These are phyloP conservation scores for Schoenoplectus triqueter DNA, from an alignment of 202 grass and related monocot species.

Conservation along the genomic window DNA sequence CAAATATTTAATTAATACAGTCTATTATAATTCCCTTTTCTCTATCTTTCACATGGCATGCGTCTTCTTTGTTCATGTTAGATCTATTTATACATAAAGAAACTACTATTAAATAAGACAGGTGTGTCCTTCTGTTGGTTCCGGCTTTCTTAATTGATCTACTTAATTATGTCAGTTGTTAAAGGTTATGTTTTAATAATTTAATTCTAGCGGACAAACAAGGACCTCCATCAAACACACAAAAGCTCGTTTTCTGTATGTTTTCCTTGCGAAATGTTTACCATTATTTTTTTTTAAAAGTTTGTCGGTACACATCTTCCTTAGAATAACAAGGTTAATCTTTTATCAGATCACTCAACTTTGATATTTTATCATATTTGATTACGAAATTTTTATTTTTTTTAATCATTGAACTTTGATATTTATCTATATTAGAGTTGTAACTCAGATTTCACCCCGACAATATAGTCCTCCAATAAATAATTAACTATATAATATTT, in stretches of 20 bases:
- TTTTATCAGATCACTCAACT: too few relatives aligned
- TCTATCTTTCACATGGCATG: constrained; percentile 12
- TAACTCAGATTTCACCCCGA: too few relatives aligned
- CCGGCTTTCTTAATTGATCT: constrained; percentile 2
- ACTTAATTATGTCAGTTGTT: constrained; percentile 11
- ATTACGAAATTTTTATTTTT: too few relatives aligned
- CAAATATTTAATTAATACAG: background rate
- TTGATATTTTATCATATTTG: too few relatives aligned
- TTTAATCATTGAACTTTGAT: background rate
- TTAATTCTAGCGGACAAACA: constrained; percentile 25
- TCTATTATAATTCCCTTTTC: constrained; percentile 29
- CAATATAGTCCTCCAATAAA: too few relatives aligned
- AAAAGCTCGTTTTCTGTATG: background rate
- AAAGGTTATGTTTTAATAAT: background rate
- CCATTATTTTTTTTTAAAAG: background rate
- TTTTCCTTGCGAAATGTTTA: background rate
- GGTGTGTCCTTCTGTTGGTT: background rate
- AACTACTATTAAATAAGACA: background rate
- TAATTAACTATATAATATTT: too few relatives aligned
- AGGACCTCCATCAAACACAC: background rate
- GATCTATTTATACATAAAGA: background rate
- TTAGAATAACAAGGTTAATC: too few relatives aligned
- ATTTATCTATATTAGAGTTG: too few relatives aligned
- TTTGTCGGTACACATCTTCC: background rate
- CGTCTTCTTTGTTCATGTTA: constrained; percentile 15